Base-by-base conservation (phyloP, 345 rosid species). In the Microcos paniculata region DNA sequence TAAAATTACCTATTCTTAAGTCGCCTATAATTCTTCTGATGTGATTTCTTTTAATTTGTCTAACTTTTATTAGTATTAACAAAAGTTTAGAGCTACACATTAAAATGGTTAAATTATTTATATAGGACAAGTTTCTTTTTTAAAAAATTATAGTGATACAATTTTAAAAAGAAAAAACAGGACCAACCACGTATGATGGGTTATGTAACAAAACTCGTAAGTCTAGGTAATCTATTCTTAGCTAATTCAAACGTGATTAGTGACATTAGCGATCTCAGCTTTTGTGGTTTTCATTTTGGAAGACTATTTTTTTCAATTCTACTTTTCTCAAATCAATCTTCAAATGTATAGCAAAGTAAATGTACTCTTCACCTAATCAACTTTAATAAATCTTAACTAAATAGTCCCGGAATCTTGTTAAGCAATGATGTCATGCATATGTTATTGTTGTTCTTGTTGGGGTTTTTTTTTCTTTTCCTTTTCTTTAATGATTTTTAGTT, bases 371-470 rank as follows among this genome's bases (percentile, higher is more conserved):
- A 28, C 65, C 40, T 31, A 31, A 61, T 65, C 30, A 65, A 42
- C 70, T 21, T 42, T 23, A 65, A 12, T 40, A 40, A n/a, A 40
- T 23, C 49, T 18, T 59, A 40, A 64, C 31, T 40, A 21, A 64
- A 0, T 21, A 21, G 15, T 24, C 7, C 21, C 12, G 13, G 21
- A 56, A 23, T 56, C 10, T 65, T 42, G 30, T 40, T 21, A 42
- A 42, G 19, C 49, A 65, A 57, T 65, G 51, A 64, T 64, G 51
- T 64, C 70, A 64, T 64, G 51, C 31, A 21, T 12, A 64, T 23
- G 70, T 21, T 21, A 1, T 43, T 43, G 12, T 43, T 43, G 0
- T 3, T 55, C 6, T 2, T 35, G 38, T 35, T 2, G 2, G 38
- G 2, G 38, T 10, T 10, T 55, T 48, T n/a, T 52, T n/a, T 55